Base-by-base conservation (phyloP, 2,329 filamentous ascomycete species). In the Camillea tinctor region DNA sequence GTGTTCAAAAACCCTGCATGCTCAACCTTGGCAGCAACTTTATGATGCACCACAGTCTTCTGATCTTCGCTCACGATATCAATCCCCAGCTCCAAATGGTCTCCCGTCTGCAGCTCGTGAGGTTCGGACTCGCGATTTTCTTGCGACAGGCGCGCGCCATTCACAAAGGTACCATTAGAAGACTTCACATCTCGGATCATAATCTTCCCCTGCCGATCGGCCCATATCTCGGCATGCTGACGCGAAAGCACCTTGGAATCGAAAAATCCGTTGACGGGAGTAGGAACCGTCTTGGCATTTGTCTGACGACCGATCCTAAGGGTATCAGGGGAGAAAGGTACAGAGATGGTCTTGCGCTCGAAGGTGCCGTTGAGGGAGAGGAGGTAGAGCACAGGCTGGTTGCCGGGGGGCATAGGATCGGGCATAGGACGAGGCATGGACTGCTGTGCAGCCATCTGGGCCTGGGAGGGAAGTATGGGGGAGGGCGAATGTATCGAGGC, bases 41-140 rank as follows among this genome's bases (percentile, higher is more conserved):
- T 99, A 79, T 98, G 95, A 73, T 99, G 95, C 15, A 99, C 93
- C 24, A 99, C 93, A 0, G 93, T 97, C 78, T 97, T 98, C 74
- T 98, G 94, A 73, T 99, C 95, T 75, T 99, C 95, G 75, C 92
- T 97, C 55, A 99, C 94, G 71, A 99, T 99, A 73, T 99, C 95
- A 69, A 99, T 99, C 58, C 95, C 95, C 40, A 99, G 83, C 73
- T 99, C 95, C 56, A 99, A 80, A 64, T 95, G 92, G 72, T 99
- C 95, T 66, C 92, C 89, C 61, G 94, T 93, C 70, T 93, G 89
- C 36, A 99, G 80, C 73, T 98, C 94, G 73, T 97, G 92, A 0
- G 95, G 93, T 63, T 98, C 95, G 0, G 94, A 98, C 76, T 99
- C 95, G 68, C 93, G 88, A 71, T 97, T 99, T 74, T 99, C 95